These are phyloP conservation scores for Aeschynomene evenia DNA, from an alignment of 306 rosid species.

Conservation along the genomic window DNA sequence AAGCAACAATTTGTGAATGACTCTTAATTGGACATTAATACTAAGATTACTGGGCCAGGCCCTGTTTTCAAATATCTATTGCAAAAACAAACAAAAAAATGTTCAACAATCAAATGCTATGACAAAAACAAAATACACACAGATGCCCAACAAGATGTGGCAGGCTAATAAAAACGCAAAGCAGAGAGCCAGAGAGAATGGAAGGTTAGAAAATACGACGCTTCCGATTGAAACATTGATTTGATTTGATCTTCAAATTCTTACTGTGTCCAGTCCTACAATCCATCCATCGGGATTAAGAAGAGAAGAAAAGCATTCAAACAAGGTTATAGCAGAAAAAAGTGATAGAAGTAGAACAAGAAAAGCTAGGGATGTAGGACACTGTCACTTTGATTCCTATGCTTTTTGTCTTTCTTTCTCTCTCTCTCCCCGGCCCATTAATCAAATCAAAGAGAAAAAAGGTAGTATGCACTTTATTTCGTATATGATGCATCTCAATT, in stretches of 20 bases:
- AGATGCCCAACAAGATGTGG: too few species aligned
- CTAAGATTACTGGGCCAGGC: too few species aligned
- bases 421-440: not conserved
- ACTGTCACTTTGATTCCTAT: slow-evolving; percentile 10
- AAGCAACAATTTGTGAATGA: too few species aligned
- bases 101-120: too few species aligned
- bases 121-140: too few species aligned
- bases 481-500: too few species aligned
- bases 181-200: not conserved
- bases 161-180: too few species aligned
- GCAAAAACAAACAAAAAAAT: too few species aligned
- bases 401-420: slow-evolving; percentile 18
- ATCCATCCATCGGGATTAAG: slow-evolving; percentile 1
- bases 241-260: slow-evolving; percentile 2
- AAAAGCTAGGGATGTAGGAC: slow-evolving; percentile 28
- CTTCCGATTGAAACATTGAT: not conserved
- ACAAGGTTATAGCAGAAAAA: slow-evolving; percentile 4
- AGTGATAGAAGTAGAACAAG: slow-evolving; percentile 18
- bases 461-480: too few species aligned
- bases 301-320: slow-evolving; percentile 27
- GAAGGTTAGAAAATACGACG: not conserved
- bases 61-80: too few species aligned
- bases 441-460: too few species aligned
- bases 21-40: too few species aligned
- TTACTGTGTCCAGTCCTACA: not conserved